Base-by-base conservation (phyloP, 163 green algal species). In the Trebouxiophyceae sp. region DNA sequence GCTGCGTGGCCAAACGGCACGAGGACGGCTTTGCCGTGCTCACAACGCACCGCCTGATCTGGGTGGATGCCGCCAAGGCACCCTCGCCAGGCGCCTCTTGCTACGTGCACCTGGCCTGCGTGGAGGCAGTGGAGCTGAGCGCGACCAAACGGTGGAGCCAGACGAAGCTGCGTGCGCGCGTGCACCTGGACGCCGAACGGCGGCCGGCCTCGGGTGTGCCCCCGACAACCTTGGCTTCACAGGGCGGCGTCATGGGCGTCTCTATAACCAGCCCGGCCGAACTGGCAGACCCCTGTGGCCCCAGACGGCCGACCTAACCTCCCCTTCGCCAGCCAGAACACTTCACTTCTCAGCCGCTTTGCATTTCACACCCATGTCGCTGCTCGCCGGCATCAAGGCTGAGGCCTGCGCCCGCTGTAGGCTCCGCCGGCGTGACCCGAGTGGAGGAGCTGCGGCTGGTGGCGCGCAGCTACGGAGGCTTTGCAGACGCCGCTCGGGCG, bases 21-120 rank as follows among this genome's bases (percentile, higher is more conserved):
- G 12, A 57, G 78, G 67, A 68, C 34, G 86, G 85, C 8, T 81
- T 82, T 54, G 75, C 69, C 5, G 66, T 89, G 0, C 60, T 91
- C 4, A 93, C 85, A 30, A 86, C 61, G 23, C 83, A 87, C 33
- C 70, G 84, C 7, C 44, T 90, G 3, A 66, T 91, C 2, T 93
- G 86, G 86, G 57, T 91, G 0, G 68, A 87, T 23, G 57, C 62
- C 23, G 50, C 54, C 44, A 20, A 45, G 0, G 33, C 60, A 23
- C 63, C 34, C 8, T 19, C 12, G 0, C 23, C 64, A 45, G 75
- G 77, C 31, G 61, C 68, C 45, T 80, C 74, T 23, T 86, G 76
- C 67, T 29, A 47, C 46, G 26, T 87, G 57, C 76, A 67, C 0
- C 72, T 90, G 23, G 54, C 44, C 6, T 60, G 65, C 16, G 70